Conservation (phyloP, 208 protist genomes). For the Acanthamoeba royreba region DNA sequence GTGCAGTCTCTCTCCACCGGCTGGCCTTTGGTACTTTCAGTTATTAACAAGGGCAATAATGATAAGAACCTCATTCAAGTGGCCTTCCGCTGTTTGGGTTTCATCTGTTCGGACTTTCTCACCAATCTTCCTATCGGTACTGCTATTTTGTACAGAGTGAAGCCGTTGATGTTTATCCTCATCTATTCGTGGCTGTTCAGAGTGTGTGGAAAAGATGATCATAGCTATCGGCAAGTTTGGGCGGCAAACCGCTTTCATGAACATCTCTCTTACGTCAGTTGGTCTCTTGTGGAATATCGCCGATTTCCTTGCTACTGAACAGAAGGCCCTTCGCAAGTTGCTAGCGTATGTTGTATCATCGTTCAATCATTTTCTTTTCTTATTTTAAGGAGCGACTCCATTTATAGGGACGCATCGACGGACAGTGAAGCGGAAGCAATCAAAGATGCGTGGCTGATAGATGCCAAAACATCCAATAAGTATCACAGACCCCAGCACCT, state of each 20-base stretch:
- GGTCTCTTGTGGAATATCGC: conserved; percentile 44
- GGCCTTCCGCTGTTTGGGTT: conserved; percentile 39
- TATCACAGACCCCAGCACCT: too few relatives aligned
- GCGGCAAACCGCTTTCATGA: background rate
- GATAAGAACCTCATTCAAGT: conserved; percentile 30
- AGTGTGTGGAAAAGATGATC: conserved; percentile 9
- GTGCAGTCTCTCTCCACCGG: conserved; percentile 28
- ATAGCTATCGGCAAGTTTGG: conserved; percentile 37
- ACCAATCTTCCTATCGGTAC: conserved; percentile 42
- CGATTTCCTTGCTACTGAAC: conserved; percentile 39
- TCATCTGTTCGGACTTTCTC: conserved; percentile 48
- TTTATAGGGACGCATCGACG: background rate
- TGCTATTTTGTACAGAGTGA: too few relatives aligned
- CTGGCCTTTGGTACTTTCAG: conserved; percentile 9
- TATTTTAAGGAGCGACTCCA: background rate
- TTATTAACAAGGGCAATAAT: conserved; percentile 20
- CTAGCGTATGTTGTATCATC: background rate
- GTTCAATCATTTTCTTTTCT: background rate
- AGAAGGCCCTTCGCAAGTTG: conserved; percentile 17
- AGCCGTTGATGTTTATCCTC: too few relatives aligned
- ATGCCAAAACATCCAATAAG: background rate
- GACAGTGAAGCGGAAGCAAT: background rate
- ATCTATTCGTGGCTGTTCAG: background rate
- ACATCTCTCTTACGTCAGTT: conserved; percentile 49
- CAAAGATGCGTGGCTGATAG: background rate